phyloP scores from a whole-genome alignment of 1,284 basidiomycete species.

The Fomitopsis betulina region DNA sequence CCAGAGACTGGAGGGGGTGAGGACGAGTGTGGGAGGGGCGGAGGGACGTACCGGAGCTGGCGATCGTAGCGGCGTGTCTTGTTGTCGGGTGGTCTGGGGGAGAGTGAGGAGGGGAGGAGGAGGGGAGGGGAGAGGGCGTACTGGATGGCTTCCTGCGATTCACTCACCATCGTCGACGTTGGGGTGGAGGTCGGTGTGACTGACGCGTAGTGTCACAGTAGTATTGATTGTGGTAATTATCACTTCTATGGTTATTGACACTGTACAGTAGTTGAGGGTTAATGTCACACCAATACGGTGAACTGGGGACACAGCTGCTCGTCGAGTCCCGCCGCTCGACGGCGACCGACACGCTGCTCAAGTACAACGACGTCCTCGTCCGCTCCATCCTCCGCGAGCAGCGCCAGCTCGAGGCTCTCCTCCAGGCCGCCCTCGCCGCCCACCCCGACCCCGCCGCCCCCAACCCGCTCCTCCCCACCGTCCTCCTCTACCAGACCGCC shows the following conservation, averaged over 20 bases:
- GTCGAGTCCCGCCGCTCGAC: constrained; percentile 82
- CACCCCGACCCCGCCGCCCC: constrained; percentile 28
- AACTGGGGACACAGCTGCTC: constrained; percentile 86
- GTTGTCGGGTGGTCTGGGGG: constrained; percentile 60
- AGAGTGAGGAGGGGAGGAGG: constrained; percentile 5
- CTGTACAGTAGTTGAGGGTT: too few species aligned
- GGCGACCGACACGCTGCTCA: constrained; percentile 78
- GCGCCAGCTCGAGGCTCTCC: constrained; percentile 75
- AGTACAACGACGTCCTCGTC: constrained; percentile 90
- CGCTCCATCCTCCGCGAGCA: constrained; percentile 88
- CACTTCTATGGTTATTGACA: too few species aligned
- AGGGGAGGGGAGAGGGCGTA: constrained; percentile 17
- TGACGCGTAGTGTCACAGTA: constrained; percentile 3
- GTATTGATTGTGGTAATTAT: too few species aligned
- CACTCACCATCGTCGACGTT: too few species aligned
- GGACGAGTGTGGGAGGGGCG: neutral
- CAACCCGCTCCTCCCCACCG: constrained; percentile 49
- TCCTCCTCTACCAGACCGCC: constrained; percentile 85
- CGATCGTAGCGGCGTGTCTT: constrained; percentile 90
- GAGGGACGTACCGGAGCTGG: constrained; percentile 71
- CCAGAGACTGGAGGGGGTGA: constrained; percentile 69
- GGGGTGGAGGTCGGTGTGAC: too few species aligned
- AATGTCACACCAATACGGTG: constrained; percentile 60
- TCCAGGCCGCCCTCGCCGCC: constrained; percentile 38
- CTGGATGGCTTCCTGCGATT: constrained; percentile 46